Base-by-base conservation (phyloP, 257 asterid species). In the Fraxinus anomala region DNA sequence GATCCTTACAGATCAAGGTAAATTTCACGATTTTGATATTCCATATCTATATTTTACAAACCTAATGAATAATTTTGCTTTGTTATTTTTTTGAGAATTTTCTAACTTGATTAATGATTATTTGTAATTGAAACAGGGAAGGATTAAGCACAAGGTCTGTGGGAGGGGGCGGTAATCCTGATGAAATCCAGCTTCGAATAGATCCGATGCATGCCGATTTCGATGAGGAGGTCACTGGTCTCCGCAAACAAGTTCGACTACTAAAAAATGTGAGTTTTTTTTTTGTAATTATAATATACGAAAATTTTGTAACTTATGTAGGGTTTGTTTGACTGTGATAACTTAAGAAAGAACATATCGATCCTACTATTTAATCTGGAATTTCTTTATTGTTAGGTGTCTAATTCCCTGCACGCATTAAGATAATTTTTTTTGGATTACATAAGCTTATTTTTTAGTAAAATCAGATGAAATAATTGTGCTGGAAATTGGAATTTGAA, bases 111-210 rank as follows among this genome's bases (percentile, higher is more conserved):
- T 24, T 61, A 9, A 75, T 16, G 67, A 74, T 75, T 69, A 4
- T 51, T 78, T 23, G 65, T 74, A 51, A 80, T 72, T 82, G 77
- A 40, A 65, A 17, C 83, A 93, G 97, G 47, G 95, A 87, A 36
- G 97, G 98, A 44, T 86, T 94, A 80, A 94, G 89, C 89, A 89
- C 96, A 83, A 87, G 98, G 76, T 87, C 91, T 63, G 90, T 80
- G 67, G 98, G 86, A 54, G 91, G 70, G 31, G 93, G 86, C 37
- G 86, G 86, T 13, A 76, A 77, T 76, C 86, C 96, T 1, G 94
- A 92, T 84, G 98, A 94, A 82, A 84, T 94, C 67, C 97, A 94
- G 83, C 80, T 94, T 88, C 89, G 96, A 70, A 94, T 94, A 54
- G 98, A 94, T 83, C 97, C 97, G 80, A 85, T 90, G 85, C 91